Evolutionary conservation across 31 red algal genomes (phyloP).

Genomic region (Bonnemaisonia californica): DNA sequence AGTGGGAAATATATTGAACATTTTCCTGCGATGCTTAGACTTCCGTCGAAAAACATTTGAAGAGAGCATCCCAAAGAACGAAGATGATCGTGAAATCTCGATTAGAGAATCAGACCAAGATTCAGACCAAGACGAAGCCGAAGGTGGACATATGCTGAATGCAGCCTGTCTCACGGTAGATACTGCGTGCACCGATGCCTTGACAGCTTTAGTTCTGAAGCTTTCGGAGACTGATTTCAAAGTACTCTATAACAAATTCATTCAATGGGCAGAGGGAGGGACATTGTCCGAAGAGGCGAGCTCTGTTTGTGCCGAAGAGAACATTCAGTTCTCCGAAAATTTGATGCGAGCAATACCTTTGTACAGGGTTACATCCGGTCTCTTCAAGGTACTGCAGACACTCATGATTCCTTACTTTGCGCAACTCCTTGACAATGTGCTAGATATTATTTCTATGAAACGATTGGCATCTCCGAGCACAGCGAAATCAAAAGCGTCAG

Average conservation of each 20-base stretch:
- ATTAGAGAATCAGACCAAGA: neutral
- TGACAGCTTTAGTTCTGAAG: constrained; percentile 38
- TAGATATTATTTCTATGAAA: constrained; percentile 21
- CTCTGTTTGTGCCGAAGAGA: neutral
- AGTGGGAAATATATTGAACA: constrained; percentile 9
- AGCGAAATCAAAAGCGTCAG: neutral
- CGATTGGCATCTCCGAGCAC: neutral
- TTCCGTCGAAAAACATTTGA: neutral
- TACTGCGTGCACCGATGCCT: constrained; percentile 32
- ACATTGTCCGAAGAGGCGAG: neutral
- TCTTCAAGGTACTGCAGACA: constrained; percentile 29
- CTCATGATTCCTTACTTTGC: constrained; percentile 70
- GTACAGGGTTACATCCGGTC: constrained; percentile 11
- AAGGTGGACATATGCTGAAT: neutral
- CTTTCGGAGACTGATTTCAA: constrained; percentile 71
- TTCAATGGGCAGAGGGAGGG: constrained; percentile 48
- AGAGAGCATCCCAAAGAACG: neutral
- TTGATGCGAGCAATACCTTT: constrained; percentile 46
- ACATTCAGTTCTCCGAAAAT: constrained; percentile 2
- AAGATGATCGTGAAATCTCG: constrained; percentile 10
- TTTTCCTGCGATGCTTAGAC: constrained; percentile 27
- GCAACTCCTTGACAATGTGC: constrained; percentile 45
- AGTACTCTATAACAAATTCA: constrained; percentile 33
- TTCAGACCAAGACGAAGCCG: neutral
- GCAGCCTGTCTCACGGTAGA: constrained; percentile 18